Conservation (phyloP, 257 asterid genomes). For the Ilex aquifolium region DNA sequence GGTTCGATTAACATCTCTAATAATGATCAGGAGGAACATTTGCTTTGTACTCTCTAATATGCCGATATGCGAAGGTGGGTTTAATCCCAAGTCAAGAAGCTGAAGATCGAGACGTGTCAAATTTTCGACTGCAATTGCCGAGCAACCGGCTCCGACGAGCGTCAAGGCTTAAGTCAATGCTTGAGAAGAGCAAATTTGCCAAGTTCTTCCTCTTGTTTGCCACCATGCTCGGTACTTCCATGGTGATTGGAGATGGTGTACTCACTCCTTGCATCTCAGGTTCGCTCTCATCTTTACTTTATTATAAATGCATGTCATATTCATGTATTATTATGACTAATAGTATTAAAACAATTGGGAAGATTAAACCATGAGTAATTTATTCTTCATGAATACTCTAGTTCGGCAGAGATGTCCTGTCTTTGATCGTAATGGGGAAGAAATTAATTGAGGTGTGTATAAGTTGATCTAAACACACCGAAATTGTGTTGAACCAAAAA, state of each 20-base stretch:
- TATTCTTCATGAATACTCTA: too few species aligned
- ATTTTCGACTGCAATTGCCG: conserved; percentile 30
- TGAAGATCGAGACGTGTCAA: conserved; percentile 51
- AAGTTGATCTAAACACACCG: too few species aligned
- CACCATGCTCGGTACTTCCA: conserved; percentile 73
- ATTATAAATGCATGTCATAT: too few species aligned
- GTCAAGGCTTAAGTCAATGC: conserved; percentile 21
- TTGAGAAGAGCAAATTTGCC: conserved; percentile 35
- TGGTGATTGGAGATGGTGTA: conserved; percentile 85
- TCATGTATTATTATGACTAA: too few species aligned
- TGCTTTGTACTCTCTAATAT: conserved; percentile 62
- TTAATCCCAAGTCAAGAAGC: conserved; percentile 40
- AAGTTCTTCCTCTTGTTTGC: conserved; percentile 36
- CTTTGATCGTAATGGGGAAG: too few species aligned
- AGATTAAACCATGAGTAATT: too few species aligned
- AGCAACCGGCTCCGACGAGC: conserved; percentile 24
- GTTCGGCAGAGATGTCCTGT: too few species aligned
- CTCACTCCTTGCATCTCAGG: conserved; percentile 81
- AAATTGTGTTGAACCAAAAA: too few species aligned
- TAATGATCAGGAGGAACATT: conserved; percentile 61
- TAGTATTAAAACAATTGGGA: too few species aligned
- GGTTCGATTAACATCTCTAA: too few species aligned
- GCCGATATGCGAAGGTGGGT: conserved; percentile 56
- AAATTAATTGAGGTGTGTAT: too few species aligned
- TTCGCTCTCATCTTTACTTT: background rate